Evolutionary conservation across 2,329 filamentous ascomycete species (phyloP), one percentile per base, ranked within the genome.

Genomic region (Hymenoscyphus infarciens): DNA sequence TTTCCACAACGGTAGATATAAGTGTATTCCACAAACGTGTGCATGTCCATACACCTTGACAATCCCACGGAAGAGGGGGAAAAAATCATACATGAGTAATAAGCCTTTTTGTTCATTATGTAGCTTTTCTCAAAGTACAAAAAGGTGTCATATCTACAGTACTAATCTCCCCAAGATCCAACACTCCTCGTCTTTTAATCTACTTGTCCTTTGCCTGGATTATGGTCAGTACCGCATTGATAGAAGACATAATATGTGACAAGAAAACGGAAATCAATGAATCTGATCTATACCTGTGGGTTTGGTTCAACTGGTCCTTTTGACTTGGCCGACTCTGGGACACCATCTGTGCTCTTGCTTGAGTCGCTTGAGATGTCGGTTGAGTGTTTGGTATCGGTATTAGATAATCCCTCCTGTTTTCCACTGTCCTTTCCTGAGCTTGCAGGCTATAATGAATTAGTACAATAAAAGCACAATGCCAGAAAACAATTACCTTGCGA

Each of bases 261-360:
- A 6, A 49, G 15, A 35, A 45, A 42, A 35, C 7, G 5, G 53
- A 57, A 45, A 13, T 54, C 15, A 59, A 59, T 57, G 38, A 64
- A 64, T 56, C 29, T 38, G 33, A 55, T 31, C 62, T 69, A 72
- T 70, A 69, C 68, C 64, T 72, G 69, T 52, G 63, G 56, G 56
- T 68, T 66, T 63, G 63, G 72, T 42, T 79, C 75, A 57, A 83
- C 75, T 11, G 80, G 80, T 35, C 81, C 81, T 72, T 81, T 79
- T 29, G 77, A 66, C 72, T 86, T 86, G 25, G 83, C 80, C 11
- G 81, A 80, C 56, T 86, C 83, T 33, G 79, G 79, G 58, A 76
- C 74, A 33, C 82, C 83, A 74, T 87, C 83, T 77, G 86, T 87
- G 71, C 79, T 83, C 76, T 82, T 82, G 39, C 77, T 76, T 5